Conservation (phyloP, 2,329 filamentous ascomycete genomes). For the Kalmusia sp. region DNA sequence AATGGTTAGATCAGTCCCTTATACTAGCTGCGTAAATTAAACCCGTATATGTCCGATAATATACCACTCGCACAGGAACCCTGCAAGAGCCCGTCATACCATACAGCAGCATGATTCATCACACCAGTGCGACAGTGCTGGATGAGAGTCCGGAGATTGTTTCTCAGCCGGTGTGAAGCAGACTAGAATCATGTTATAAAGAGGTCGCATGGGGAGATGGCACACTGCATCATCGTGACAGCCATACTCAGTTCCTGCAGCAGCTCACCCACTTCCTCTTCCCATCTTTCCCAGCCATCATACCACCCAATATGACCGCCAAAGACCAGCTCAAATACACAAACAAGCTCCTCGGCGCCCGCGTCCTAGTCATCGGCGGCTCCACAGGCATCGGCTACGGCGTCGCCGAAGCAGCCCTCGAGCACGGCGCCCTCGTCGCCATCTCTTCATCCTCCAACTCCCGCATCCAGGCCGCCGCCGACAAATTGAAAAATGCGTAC, state of each 20-base stretch:
- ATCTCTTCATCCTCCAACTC: slow-evolving; percentile 65
- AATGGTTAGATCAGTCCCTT: no score
- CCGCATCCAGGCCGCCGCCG: slow-evolving; percentile 58
- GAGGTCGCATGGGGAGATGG: background rate
- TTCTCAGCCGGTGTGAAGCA: background rate
- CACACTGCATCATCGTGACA: slow-evolving; percentile 7
- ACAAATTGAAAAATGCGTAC: slow-evolving; percentile 53
- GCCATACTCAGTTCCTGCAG: background rate
- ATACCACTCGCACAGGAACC: background rate
- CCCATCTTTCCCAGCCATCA: background rate
- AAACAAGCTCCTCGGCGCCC: slow-evolving; percentile 56
- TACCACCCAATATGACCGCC: slow-evolving; percentile 23
- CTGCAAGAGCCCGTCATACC: no score
- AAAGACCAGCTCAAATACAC: slow-evolving; percentile 52
- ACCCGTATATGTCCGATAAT: background rate
- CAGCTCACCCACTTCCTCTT: no score
- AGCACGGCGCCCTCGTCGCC: slow-evolving; percentile 62
- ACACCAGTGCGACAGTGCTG: background rate
- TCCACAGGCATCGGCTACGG: slow-evolving; percentile 68
- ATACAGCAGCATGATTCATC: background rate
- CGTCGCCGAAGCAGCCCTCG: slow-evolving; percentile 65
- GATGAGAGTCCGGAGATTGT: background rate
- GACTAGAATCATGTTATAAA: background rate
- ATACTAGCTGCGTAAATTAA: background rate
- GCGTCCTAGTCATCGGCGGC: slow-evolving; percentile 68